Conservation (phyloP, 2,329 filamentous ascomycete genomes). For the Zopfia rhizophila region DNA sequence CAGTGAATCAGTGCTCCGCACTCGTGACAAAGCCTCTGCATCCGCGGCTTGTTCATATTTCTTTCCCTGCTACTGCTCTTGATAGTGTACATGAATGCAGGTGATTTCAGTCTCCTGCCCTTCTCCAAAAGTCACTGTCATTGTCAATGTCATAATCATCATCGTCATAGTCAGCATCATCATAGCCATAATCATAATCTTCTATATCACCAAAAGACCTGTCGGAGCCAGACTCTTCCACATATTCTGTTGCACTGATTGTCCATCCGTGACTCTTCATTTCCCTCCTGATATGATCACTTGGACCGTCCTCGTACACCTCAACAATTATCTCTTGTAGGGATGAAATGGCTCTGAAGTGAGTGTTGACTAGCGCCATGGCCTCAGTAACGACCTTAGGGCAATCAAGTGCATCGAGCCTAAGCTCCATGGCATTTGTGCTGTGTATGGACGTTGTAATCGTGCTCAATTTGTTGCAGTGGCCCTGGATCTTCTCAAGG, state of each 20-base stretch:
- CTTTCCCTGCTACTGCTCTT: no score
- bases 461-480: conserved; percentile 4
- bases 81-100: no score
- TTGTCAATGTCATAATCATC: no score
- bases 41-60: no score
- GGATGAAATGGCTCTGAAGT: conserved; percentile 12
- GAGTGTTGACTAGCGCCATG: conserved; percentile 4
- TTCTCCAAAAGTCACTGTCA: no score
- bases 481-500: conserved; percentile 8
- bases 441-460: conserved; percentile 8
- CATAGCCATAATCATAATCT: not conserved
- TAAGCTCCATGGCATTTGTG: conserved; percentile 6
- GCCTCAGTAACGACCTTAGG: conserved; percentile 7
- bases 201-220: not conserved
- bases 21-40: no score
- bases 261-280: conserved; percentile 12
- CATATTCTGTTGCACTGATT: conserved; percentile 7
- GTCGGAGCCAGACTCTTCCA: conserved; percentile 4
- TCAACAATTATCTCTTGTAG: conserved; percentile 10
- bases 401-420: conserved; percentile 5
- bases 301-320: conserved; percentile 9
- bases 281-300: conserved; percentile 8
- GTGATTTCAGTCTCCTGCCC: no score
- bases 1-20: no score
- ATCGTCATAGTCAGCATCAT: no score